Evolutionary conservation across 345 rosid genomes (phyloP), one percentile per base, ranked within the genome.

Genomic region (Orychophragmus violaceus): DNA sequence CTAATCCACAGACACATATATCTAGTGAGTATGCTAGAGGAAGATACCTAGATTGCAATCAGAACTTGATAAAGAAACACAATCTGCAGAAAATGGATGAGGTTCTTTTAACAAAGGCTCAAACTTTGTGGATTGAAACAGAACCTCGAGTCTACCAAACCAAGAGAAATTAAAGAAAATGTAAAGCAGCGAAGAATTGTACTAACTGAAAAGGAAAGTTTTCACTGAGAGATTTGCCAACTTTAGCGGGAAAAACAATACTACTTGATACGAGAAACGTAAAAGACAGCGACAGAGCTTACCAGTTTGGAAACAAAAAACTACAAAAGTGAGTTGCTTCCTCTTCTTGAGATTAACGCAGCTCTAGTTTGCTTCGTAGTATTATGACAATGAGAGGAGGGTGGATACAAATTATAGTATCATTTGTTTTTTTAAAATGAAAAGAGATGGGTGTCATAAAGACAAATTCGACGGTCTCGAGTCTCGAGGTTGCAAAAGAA

Each of bases 191-290:
- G 58, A 62, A 54, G 25, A 70, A 24, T 28, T 13, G 49, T 33
- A 64, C 32, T 4, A 62, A 56, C 59, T 48, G 66, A 56, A 59
- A 65, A 51, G 46, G 49, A 52, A 30, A 51, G n/a, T n/a, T 73
- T 30, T 51, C 68, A 66, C 39, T 41, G 17, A 30, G 37, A 50
- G 59, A 72, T 50, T 72, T 72, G 76, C 42, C 4, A 56, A 57
- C 70, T 59, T 62, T 16, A 41, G 6, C 25, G 56, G 8, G 12
- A 18, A 35, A 35, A 24, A 0, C 18, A 48, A 33, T 2, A 58
- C n/a, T n/a, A n/a, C n/a, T n/a, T n/a, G n/a, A n/a, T n/a, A n/a
- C n/a, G n/a, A n/a, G n/a, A n/a, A n/a, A n/a, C n/a, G n/a, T n/a
- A n/a, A n/a, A n/a, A n/a, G n/a, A n/a, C n/a, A n/a, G n/a, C n/a